A percentile compares a stretch with the other conserved stretches of the same genome.
Evolutionary conservation across 2,329 filamentous ascomycete genomes (phyloP).

Genomic region (Bimuria novae-zelandiae): DNA sequence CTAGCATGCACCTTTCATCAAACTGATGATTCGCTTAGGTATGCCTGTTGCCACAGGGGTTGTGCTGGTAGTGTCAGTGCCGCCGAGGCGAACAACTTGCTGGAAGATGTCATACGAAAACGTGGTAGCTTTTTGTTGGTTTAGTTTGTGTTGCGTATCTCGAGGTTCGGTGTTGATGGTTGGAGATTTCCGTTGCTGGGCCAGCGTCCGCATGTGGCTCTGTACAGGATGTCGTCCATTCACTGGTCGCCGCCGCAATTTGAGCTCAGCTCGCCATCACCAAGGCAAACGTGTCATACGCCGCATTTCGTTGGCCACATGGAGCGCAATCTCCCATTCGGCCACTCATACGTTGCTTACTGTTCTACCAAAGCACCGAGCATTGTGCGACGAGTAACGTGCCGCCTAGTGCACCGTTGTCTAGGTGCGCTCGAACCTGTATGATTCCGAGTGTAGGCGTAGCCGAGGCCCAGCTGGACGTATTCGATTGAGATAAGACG

Average conservation of each 20-base stretch:
- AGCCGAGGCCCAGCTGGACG: not conserved
- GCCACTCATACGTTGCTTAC: not conserved
- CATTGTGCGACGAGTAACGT: slow-evolving; percentile 1
- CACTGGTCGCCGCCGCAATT: not conserved
- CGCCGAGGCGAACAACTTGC: not conserved
- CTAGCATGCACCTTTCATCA: slow-evolving; percentile 3
- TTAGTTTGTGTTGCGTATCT: not conserved
- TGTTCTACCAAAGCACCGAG: not conserved
- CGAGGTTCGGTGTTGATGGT: not conserved
- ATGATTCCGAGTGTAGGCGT: not conserved
- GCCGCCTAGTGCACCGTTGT: not conserved
- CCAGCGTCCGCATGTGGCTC: not conserved
- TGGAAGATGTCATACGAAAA: not conserved
- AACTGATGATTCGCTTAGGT: not conserved
- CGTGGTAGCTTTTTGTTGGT: not conserved
- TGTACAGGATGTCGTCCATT: not conserved
- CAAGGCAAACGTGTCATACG: not conserved
- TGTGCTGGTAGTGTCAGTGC: not conserved
- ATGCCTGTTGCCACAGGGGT: not conserved
- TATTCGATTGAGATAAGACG: not conserved
- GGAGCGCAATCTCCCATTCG: slow-evolving; percentile 2
- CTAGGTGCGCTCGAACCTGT: not conserved
- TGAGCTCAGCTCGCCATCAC: not conserved
- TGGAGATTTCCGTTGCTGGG: not conserved
- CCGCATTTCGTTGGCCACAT: not conserved